Percentiles rank a stretch among this genome's conserved stretches.
phyloP scores from a whole-genome alignment of 768 basidiomycete genomes.

The Tulasnella calospora region DNA sequence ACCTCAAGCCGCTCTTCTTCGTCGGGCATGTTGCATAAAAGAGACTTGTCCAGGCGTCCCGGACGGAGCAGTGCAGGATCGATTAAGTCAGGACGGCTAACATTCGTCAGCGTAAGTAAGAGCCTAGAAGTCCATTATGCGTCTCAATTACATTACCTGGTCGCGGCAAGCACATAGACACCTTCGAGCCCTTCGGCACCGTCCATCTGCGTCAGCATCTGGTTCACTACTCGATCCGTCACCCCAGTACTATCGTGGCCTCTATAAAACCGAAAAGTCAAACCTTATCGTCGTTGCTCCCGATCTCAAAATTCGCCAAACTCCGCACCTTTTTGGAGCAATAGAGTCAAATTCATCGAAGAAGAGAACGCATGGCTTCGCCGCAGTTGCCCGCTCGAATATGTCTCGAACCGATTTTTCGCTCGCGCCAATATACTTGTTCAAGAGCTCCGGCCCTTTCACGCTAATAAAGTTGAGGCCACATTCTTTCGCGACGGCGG shows the following conservation, averaged over 20 bases:
- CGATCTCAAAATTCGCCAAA: not conserved
- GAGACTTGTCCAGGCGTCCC: conserved; percentile 88
- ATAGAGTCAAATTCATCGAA: conserved; percentile 99
- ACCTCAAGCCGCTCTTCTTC: conserved; percentile 76
- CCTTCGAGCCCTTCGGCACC: conserved; percentile 96
- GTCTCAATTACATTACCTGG: conserved; percentile 53
- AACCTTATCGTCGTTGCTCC: not conserved
- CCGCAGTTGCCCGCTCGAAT: conserved; percentile 90
- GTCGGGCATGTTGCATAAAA: conserved; percentile 89
- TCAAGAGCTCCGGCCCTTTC: conserved; percentile 95
- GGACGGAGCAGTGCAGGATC: conserved; percentile 93
- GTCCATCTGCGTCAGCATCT: conserved; percentile 98
- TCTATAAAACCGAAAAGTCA: conserved; percentile 48
- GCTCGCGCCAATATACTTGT: conserved; percentile 98
- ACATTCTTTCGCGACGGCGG: conserved; percentile 95
- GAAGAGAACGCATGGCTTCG: conserved; percentile 95
- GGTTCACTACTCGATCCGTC: conserved; percentile 97
- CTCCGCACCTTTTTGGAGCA: conserved; percentile 79
- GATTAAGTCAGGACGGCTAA: conserved; percentile 91
- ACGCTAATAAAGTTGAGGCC: conserved; percentile 97
- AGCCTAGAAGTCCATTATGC: not conserved
- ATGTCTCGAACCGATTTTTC: conserved; percentile 94
- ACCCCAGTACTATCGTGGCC: conserved; percentile 99
- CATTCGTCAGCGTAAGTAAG: not conserved
- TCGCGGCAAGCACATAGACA: conserved; percentile 96